Evolutionary conservation across 495 filamentous ascomycete genomes (phyloP), one percentile per base, ranked within the genome.

Genomic region (Cercophora newfieldiana): DNA sequence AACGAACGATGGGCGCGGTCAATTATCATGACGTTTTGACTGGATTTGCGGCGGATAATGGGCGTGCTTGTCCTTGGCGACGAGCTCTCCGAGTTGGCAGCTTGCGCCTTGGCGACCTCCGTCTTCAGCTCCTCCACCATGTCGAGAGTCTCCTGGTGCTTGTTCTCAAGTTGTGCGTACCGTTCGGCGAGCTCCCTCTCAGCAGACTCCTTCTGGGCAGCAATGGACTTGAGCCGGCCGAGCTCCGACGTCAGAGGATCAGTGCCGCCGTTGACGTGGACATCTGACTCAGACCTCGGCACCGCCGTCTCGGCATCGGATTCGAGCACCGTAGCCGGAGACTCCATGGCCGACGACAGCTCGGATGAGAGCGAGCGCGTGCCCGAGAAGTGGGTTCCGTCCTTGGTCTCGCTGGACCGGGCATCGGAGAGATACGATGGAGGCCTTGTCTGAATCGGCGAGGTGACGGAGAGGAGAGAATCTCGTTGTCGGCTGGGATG

Each of bases 301-400:
- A 63, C 74, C 64, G 73, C 77, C 33, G 79, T 79, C 68, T 85
- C 86, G 60, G 80, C 78, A 76, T 89, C 84, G 70, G 87, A 65
- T 26, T 82, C 81, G 71, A 88, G 84, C 72, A 81, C 80, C 70
- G 87, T 87, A 74, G 84, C 83, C 69, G 86, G 88, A 74, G 91
- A 93, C 75, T 90, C 92, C 87, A 89, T 91, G 87, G 83, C 92
- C 82, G 90, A 97, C 80, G 92, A 97, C 78, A 97, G 88, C 79
- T 97, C 94, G 87, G 93, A 94, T 66, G 91, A 97, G 74, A 97
- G 91, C 78, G 94, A 97, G 76, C 90, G 93, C 86, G 92, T 92
- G 82, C 90, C 93, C 83, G 90, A 91, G 72, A 85, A 88, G 80
- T 91, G 91, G 79, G 82, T 89, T 80, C 88, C 90, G 83, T 87